Conservation (phyloP, 106 monocot genomes). For the Ottelia alismoides region DNA sequence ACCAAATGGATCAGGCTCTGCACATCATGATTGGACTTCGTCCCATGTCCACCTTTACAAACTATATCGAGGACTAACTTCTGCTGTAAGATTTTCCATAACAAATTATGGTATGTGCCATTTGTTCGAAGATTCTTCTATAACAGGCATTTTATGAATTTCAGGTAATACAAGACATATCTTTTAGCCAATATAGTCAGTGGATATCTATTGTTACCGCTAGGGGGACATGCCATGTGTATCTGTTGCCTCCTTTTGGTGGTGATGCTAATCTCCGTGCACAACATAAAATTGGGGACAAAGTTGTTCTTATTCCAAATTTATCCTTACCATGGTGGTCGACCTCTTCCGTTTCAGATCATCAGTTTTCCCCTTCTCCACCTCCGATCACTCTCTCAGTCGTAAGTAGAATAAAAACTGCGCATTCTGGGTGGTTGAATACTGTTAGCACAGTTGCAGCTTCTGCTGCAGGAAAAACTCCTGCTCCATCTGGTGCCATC, state of each 20-base stretch:
- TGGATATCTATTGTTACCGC: conserved; percentile 92
- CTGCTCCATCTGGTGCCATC: conserved; percentile 69
- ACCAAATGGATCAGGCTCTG: conserved; percentile 36
- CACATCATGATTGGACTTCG: conserved; percentile 68
- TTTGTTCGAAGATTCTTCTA: not conserved
- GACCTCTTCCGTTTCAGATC: conserved; percentile 32
- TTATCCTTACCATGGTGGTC: conserved; percentile 77
- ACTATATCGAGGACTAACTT: conserved; percentile 86
- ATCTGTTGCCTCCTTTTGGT: conserved; percentile 84
- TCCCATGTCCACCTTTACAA: conserved; percentile 94
- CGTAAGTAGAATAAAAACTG: conserved; percentile 83
- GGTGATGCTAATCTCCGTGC: conserved; percentile 65
- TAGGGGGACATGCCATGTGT: conserved; percentile 83
- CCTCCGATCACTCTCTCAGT: conserved; percentile 61
- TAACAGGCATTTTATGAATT: conserved; percentile 1
- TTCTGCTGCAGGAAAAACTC: conserved; percentile 72
- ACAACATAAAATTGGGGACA: conserved; percentile 40
- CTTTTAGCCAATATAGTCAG: conserved; percentile 85
- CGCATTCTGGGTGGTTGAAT: conserved; percentile 73
- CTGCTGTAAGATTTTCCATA: conserved; percentile 50
- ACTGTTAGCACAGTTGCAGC: conserved; percentile 86
- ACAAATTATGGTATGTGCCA: not conserved
- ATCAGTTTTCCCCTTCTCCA: conserved; percentile 48
- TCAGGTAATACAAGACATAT: conserved; percentile 89
- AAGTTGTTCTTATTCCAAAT: conserved; percentile 38